phyloP scores from a whole-genome alignment of 495 filamentous ascomycete genomes.

The Penicillium lividum region DNA sequence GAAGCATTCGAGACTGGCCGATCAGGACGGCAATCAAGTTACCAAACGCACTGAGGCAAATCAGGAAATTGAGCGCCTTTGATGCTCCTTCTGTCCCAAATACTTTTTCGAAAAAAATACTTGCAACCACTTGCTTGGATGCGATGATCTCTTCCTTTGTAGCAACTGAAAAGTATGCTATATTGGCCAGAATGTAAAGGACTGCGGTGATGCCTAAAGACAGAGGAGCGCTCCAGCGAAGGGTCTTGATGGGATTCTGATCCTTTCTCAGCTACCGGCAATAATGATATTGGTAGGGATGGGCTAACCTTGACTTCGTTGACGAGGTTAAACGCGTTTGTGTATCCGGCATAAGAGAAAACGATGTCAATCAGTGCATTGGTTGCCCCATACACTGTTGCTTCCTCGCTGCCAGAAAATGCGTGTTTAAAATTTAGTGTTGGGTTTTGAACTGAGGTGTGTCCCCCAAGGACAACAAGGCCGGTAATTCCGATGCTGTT shows the following conservation, averaged over 20 bases:
- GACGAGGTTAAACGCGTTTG: slow-evolving; percentile 64
- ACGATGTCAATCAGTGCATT: slow-evolving; percentile 63
- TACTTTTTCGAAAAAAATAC: slow-evolving; percentile 60
- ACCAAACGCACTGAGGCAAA: slow-evolving; percentile 62
- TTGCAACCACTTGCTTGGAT: slow-evolving; percentile 56
- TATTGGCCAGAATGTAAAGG: slow-evolving; percentile 62
- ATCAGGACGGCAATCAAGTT: slow-evolving; percentile 63
- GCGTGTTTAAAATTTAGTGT: slow-evolving; percentile 58
- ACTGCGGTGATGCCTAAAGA: slow-evolving; percentile 52
- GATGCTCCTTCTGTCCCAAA: slow-evolving; percentile 55
- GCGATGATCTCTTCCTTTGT: slow-evolving; percentile 52
- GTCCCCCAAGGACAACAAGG: slow-evolving; percentile 60
- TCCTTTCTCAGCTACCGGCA: not conserved
- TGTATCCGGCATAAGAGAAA: slow-evolving; percentile 63
- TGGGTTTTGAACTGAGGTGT: slow-evolving; percentile 56
- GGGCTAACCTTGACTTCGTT: slow-evolving; percentile 59
- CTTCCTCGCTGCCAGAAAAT: slow-evolving; percentile 51
- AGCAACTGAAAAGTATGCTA: slow-evolving; percentile 63
- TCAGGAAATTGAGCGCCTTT: slow-evolving; percentile 59
- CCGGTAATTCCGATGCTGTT: slow-evolving; percentile 56
- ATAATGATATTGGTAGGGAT: not conserved
- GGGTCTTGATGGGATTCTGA: slow-evolving; percentile 59
- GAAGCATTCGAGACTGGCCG: slow-evolving; percentile 56
- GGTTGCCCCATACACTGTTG: slow-evolving; percentile 55
- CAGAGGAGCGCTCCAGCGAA: slow-evolving; percentile 51